Evolutionary conservation across 2,329 filamentous ascomycete species (phyloP), one percentile per base, ranked within the genome.

Genomic region (Diplodia scrobiculata): DNA sequence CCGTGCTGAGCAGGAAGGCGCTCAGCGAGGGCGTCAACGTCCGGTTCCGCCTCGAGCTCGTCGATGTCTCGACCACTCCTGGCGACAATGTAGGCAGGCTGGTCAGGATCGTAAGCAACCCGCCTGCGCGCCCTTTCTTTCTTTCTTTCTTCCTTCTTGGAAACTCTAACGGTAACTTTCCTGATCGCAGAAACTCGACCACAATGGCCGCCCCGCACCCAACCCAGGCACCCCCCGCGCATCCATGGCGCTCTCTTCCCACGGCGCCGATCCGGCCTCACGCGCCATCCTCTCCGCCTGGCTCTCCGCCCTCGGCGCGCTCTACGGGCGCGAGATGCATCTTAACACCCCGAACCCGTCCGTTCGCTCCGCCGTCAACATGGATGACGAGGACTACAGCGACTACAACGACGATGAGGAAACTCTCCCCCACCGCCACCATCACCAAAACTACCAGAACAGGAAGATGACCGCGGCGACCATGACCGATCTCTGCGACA

Each of bases 231-330:
- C 41, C 27, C 55, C 55, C 4, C 54, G 77, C 45, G 71, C 71
- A n/a, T 29, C 9, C 3, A 66, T 66, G 55, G 2, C 13, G 48
- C 53, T 63, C 58, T 5, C 72, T 71, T 48, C 65, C 73, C 14
- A 73, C 73, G 4, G 38, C 21, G 25, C 14, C 13, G 65, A 55
- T 27, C 55, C 50, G 1, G n/a, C 48, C 29, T 72, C 71, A 27
- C 72, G 70, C 62, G 72, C 70, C 59, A 66, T 71, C 25, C 75
- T 74, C 65, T 67, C 69, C 9, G 70, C 79, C 55, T 84, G 80
- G 71, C 75, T 80, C 55, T 74, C 76, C 41, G 76, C 84, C 19
- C 72, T 84, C 63, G 79, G 80, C 41, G 75, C 79, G 21, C 79
- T 84, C 69, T 83, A 84, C 74, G 78, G 79, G 67, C 74, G 73